A percentile compares a stretch with the other conserved stretches of the same genome.
Evolutionary conservation across 148 eudicot species (phyloP).

Genomic region (Polygonum aviculare): DNA sequence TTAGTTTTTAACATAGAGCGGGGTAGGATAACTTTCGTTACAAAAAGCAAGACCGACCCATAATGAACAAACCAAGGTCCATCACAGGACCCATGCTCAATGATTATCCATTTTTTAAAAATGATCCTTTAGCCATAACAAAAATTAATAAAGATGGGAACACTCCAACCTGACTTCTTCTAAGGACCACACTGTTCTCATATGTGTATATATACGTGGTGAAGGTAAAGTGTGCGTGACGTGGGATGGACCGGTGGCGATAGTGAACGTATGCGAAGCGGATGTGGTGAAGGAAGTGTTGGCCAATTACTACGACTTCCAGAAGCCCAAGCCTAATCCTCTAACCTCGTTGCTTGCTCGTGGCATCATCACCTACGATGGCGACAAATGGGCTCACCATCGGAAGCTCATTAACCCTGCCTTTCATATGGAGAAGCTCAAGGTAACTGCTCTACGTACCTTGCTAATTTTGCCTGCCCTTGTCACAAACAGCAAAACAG

Average conservation of each 20-base stretch:
- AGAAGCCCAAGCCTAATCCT: conserved; percentile 26
- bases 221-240: conserved; percentile 23
- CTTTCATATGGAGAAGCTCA: conserved; percentile 30
- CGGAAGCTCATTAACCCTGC: conserved; percentile 35
- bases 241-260: conserved; percentile 29
- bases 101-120: too few relatives aligned
- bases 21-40: too few relatives aligned
- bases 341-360: conserved; percentile 15
- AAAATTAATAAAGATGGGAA: too few relatives aligned
- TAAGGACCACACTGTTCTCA: not conserved
- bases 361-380: conserved; percentile 25
- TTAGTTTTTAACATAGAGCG: too few relatives aligned
- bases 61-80: too few relatives aligned
- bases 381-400: conserved; percentile 34
- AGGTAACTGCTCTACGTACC: conserved; percentile 10
- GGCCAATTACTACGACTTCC: conserved; percentile 23
- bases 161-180: not conserved
- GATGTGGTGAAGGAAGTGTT: conserved; percentile 24
- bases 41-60: too few relatives aligned
- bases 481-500: too few relatives aligned
- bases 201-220: not conserved
- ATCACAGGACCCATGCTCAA: too few relatives aligned
- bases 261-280: conserved; percentile 24
- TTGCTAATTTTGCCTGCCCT: too few relatives aligned
- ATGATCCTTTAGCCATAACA: too few relatives aligned